Base-by-base conservation (phyloP, 805 yeast genomes). In the Candida odintsovae region DNA sequence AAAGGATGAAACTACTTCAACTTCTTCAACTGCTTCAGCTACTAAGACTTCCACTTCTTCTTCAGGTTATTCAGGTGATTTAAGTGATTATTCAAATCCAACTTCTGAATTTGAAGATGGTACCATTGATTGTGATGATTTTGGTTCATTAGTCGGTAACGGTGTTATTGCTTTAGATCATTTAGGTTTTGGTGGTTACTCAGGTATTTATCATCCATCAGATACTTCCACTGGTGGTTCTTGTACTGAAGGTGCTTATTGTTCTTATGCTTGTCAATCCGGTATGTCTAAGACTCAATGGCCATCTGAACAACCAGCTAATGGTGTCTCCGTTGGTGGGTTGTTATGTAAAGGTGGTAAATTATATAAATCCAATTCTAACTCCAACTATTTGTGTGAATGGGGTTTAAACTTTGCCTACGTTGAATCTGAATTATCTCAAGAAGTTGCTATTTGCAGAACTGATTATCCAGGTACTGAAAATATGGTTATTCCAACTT, bases 401-500 rank as follows among this genome's bases (percentile, higher is more conserved):
- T 86, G 95, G 92, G 98, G 96, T 64, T 69, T 63, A 29, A 75
- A 80, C 48, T 66, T 83, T 45, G 95, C 95, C 44, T 64, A 68
- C 50, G 92, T 86, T 57, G 84, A 75, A 50, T 80, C 82, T 60
- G 73, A 86, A 61, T 70, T 86, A 50, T 65, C 68, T 57, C 64
- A 84, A 51, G 76, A 76, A 46, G 90, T 92, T 60, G 92, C 98
- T 48, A 72, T 94, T 61, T 94, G 99, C 78, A 86, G 97, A 76
- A 92, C 99, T 54, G 99, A 92, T 70, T 92, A 92, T 80, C 99
- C 99, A 64, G 99, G 99, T 75, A 84, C 97, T 57, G 99, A 92
- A 77, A 90, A 90, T 80, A 94, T 92, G 98, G 92, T 83, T 58
- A 77, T 94, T 51, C 98, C 99, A 67, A 90, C 97, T 50, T 71